Base-by-base conservation (phyloP, 2,329 filamentous ascomycete genomes). In the Paecilomyces variotii region DNA sequence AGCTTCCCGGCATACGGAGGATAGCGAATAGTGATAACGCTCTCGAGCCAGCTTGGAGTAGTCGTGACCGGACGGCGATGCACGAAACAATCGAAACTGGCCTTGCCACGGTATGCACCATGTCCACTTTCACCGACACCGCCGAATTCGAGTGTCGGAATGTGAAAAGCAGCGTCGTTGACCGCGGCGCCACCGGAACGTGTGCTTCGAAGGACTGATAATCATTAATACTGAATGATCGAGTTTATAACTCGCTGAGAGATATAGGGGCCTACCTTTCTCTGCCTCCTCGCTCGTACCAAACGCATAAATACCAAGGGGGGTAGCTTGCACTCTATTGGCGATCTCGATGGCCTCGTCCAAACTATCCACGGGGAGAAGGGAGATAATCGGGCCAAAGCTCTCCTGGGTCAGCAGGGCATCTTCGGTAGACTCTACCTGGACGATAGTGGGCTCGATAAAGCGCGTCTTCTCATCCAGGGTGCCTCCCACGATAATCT, bases 381-480 rank as follows among this genome's bases (percentile, higher is more conserved):
- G 85, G 62, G 90, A 87, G 65, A 96, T 91, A 60, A 96, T 81
- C n/a, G 94, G 94, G 5, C 93, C 94, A 71, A 99, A 99, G 51
- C 87, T 90, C 78, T 99, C 94, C 62, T 96, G 85, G 26, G 78
- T 77, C 69, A 97, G 83, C 74, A 97, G 84, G 6, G 87, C 82
- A 75, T 96, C 93, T 54, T 92, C 82, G 14, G 83, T 71, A 61
- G 85, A 86, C 64, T 89, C 81, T 39, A 97, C 88, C 61, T 90
- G 82, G n/a, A 99, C 86, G n/a, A 93, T 86, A 0, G 94, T 99
- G 0, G 92, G 90, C 72, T 93, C 91, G 65, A 99, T 94, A 75
- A 89, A 97, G 55, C 89, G 85, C 32, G 90, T 83, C 35, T 82
- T 79, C 70, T 90, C 87, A 72, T 97, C 91, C 78, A 89, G 87